A percentile compares a stretch with the other conserved stretches of the same genome.
These are phyloP conservation scores for Thymus mandschuricus DNA, from an alignment of 257 asterid species.

Conservation along the genomic window DNA sequence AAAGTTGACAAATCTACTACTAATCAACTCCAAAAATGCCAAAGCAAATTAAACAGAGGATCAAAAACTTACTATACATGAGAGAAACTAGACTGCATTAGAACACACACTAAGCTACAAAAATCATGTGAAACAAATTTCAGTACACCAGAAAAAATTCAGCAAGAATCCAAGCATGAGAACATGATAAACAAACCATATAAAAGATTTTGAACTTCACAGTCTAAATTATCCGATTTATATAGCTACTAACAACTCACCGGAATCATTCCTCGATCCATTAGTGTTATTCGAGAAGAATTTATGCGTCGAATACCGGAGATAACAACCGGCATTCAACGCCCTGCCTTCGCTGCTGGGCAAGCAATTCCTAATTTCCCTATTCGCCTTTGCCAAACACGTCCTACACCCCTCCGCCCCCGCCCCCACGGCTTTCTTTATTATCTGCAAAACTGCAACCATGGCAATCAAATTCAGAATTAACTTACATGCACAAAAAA, in stretches of 20 bases:
- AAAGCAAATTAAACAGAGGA: not conserved
- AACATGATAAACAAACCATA: not conserved
- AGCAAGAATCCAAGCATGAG: not conserved
- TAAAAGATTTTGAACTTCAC: not conserved
- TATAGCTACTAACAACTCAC: slow-evolving; percentile 36
- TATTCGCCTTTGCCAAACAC: slow-evolving; percentile 75
- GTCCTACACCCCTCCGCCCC: slow-evolving; percentile 58
- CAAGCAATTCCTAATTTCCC: slow-evolving; percentile 51
- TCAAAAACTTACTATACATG: not conserved
- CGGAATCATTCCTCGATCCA: slow-evolving; percentile 30
- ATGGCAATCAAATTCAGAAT: not conserved
- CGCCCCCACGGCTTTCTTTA: slow-evolving; percentile 81
- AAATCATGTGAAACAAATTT: not conserved
- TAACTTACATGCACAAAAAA: not conserved
- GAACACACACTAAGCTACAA: not conserved
- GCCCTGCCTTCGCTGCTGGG: slow-evolving; percentile 85
- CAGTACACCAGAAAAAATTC: not conserved
- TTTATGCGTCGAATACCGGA: slow-evolving; percentile 75
- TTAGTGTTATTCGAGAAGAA: slow-evolving; percentile 51
- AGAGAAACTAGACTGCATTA: not conserved
- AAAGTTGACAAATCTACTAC: not conserved
- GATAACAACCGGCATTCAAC: slow-evolving; percentile 77
- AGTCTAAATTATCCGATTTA: not conserved
- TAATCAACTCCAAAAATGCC: not conserved
- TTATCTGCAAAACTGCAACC: slow-evolving; percentile 87